Conservation (phyloP, 768 basidiomycete species). For the Mycena belliarum region DNA sequence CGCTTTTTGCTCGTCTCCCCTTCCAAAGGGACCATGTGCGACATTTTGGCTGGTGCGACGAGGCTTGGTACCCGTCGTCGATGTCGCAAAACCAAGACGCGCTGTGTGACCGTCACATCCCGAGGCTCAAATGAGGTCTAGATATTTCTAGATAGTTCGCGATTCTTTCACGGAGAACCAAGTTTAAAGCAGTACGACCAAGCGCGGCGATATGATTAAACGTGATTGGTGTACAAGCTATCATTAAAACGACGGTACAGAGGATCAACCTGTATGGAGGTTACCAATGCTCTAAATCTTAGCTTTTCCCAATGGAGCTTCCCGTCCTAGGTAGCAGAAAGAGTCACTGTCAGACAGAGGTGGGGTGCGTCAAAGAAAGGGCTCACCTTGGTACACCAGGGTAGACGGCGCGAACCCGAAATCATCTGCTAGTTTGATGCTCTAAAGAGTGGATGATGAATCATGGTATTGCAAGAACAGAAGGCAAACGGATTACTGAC, state of each 20-base stretch:
- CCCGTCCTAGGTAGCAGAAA: constrained; percentile 42
- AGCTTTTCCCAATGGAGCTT: constrained; percentile 60
- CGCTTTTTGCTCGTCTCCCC: constrained; percentile 82
- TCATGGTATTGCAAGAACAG: background rate
- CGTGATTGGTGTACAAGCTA: background rate
- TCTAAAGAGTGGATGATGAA: constrained; percentile 41
- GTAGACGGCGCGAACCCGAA: constrained; percentile 90
- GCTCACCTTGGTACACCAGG: constrained; percentile 66
- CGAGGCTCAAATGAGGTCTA: too few relatives aligned
- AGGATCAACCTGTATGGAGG: background rate
- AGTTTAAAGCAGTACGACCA: too few relatives aligned
- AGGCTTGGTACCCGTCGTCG: background rate
- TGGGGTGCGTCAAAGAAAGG: constrained; percentile 5
- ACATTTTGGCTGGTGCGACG: constrained; percentile 5
- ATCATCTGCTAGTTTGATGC: constrained; percentile 66
- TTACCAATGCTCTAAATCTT: constrained; percentile 47
- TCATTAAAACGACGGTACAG: background rate
- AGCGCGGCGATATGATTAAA: too few relatives aligned
- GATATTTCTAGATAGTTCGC: too few relatives aligned
- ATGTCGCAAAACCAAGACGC: background rate
- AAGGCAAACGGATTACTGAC: constrained; percentile 42
- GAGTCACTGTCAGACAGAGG: background rate
- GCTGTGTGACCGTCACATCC: background rate
- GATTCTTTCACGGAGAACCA: too few relatives aligned
- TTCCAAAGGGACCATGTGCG: constrained; percentile 57